Base-by-base conservation (phyloP, 2,329 filamentous ascomycete species). In the Teratosphaeria epicoccoides region DNA sequence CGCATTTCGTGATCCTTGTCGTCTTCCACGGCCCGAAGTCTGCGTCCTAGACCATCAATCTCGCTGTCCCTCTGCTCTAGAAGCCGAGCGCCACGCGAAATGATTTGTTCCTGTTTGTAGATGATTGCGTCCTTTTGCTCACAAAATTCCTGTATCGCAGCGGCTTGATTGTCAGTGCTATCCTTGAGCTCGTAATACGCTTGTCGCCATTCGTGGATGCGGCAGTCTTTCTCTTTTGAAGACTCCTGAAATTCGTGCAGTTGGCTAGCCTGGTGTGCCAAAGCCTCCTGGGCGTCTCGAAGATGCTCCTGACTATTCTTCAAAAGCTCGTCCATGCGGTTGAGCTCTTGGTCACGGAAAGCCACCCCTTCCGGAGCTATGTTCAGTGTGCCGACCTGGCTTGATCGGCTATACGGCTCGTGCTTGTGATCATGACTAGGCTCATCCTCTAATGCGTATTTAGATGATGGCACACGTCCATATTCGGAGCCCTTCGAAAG, bases 311-410 rank as follows among this genome's bases (percentile, higher is more conserved):
- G 47, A 14, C 50, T 45, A 24, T 47, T 47, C 23, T 46, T 37
- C 9, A 58, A 43, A n/a, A 50, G 52, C 45, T 58, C 56, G 28
- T 57, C 56, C 17, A 57, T 47, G 22, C 50, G 56, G 1, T 49
- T 22, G 20, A 64, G 62, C 47, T 64, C 62, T 17, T 55, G 54
- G 49, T 64, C 60, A 46, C 62, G 50, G 43, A 63, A 64, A 14
- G 57, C 61, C 9, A 62, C 57, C 17, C 61, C 55, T 52, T 56
- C 56, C 9, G 49, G 49, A 23, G 49, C 17, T n/a, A 43, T 37
- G 28, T 23, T 17, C 10, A 22, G n/a, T 14, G 7, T 23, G 11
- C 20, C 9, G 17, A 17, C 26, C 12, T n/a, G 26, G 11, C 20
- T 46, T 28, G 6, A 10, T 7, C 9, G 10, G 14, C 23, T 43